A percentile compares a stretch with the other conserved stretches of the same genome.
phyloP scores from a whole-genome alignment of 441 rosid species.

The Erysimum pusillum region DNA sequence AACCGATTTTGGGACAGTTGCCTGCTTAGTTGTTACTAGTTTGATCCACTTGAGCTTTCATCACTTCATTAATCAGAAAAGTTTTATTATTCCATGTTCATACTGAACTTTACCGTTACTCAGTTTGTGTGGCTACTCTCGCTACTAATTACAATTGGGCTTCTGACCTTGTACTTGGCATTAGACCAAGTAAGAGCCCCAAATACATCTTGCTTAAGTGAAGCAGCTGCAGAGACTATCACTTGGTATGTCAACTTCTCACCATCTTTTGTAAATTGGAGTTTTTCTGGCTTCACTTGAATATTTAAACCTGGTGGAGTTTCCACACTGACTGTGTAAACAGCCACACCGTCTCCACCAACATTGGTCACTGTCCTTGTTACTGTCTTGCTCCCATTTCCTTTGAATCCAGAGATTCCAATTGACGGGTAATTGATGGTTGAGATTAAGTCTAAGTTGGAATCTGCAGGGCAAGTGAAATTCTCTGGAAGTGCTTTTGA shows the following conservation, averaged over 20 bases:
- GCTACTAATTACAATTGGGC: constrained; percentile 65
- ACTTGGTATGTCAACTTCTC: constrained; percentile 64
- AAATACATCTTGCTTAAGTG: constrained; percentile 53
- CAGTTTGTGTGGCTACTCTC: constrained; percentile 37
- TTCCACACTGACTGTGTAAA: constrained; percentile 48
- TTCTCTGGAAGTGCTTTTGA: constrained; percentile 53
- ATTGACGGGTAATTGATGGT: constrained; percentile 83
- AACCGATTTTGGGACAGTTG: neutral
- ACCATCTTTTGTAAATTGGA: constrained; percentile 57
- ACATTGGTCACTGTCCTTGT: constrained; percentile 72
- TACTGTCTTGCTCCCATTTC: constrained; percentile 52
- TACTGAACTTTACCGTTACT: constrained; percentile 17
- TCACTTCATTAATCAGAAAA: constrained; percentile 2
- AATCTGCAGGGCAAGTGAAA: constrained; percentile 63
- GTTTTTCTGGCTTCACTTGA: constrained; percentile 55
- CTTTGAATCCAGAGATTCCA: constrained; percentile 54
- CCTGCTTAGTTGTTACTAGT: neutral
- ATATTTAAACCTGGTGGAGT: constrained; percentile 52
- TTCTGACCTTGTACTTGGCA: constrained; percentile 62
- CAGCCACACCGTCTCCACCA: constrained; percentile 58
- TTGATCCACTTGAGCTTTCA: constrained; percentile 13
- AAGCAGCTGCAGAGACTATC: constrained; percentile 48
- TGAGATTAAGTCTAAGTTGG: constrained; percentile 57
- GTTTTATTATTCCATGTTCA: constrained; percentile 40
- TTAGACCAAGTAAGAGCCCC: constrained; percentile 77